Percentiles rank a stretch among this genome's conserved stretches.
phyloP scores from a whole-genome alignment of 75 land plant species.

The Cryptomeria japonica region DNA sequence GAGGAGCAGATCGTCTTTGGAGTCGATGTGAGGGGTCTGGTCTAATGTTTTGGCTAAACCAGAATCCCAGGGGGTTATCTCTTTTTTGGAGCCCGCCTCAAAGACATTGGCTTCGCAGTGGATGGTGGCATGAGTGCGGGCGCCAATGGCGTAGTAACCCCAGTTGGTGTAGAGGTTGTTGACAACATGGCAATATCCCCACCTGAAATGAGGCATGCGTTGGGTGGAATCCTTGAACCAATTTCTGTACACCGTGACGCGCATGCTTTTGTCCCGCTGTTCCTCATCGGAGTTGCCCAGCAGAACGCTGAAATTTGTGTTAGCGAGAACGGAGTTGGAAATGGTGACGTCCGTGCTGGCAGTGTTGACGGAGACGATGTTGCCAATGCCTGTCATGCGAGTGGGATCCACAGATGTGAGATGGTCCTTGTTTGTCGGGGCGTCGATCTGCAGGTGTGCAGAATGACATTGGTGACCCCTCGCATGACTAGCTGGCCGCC shows the following conservation, averaged over 20 bases:
- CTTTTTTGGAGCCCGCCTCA: constrained; percentile 20
- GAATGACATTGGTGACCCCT: constrained; percentile 31
- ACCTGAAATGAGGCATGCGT: constrained; percentile 57
- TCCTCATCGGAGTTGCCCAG: constrained; percentile 40
- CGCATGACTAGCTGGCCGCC: constrained; percentile 19
- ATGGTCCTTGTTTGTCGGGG: constrained; percentile 23
- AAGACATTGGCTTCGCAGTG: constrained; percentile 42
- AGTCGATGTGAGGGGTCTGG: constrained; percentile 21
- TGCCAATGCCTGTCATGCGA: constrained; percentile 5
- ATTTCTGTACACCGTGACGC: constrained; percentile 39
- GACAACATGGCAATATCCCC: constrained; percentile 56
- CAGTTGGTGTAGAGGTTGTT: constrained; percentile 55
- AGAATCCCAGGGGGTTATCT: constrained; percentile 46
- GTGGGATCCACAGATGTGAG: constrained; percentile 21
- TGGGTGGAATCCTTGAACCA: constrained; percentile 44
- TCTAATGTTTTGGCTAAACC: constrained; percentile 12
- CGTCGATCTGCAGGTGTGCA: constrained; percentile 25
- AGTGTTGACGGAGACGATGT: constrained; percentile 29
- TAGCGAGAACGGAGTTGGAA: constrained; percentile 29
- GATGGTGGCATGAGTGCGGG: constrained; percentile 25
- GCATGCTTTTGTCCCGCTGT: constrained; percentile 20
- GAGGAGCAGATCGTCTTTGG: constrained; percentile 28
- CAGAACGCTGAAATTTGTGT: constrained; percentile 24
- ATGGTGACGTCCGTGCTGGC: constrained; percentile 36
- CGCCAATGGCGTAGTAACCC: constrained; percentile 56